A percentile compares a stretch with the other conserved stretches of the same genome.
Evolutionary conservation across 495 filamentous ascomycete species (phyloP).

Genomic region (Amphirosellinia nigrospora): DNA sequence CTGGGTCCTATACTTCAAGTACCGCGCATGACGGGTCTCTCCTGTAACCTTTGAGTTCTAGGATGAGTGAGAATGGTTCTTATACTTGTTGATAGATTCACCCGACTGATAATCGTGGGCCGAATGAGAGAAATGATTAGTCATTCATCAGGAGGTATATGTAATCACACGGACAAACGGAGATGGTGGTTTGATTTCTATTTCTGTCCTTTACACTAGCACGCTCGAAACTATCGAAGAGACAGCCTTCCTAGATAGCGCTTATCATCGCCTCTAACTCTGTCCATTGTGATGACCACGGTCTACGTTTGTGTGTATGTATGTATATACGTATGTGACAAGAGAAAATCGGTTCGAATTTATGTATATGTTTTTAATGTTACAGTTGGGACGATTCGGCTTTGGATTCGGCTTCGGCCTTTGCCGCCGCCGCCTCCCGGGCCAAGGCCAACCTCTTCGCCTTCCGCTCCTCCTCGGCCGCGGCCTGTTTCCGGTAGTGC

Average conservation of each 20-base stretch:
- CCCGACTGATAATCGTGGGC: neutral
- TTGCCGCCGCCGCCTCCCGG: neutral
- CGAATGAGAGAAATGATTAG: neutral
- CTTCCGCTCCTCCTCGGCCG: slow-evolving; percentile 54
- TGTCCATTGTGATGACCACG: neutral
- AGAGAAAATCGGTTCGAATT: neutral
- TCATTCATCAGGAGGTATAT: neutral
- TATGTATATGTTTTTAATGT: slow-evolving; percentile 15
- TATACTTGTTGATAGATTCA: neutral
- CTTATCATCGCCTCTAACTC: neutral
- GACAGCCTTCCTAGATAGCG: neutral
- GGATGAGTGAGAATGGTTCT: neutral
- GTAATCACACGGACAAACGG: neutral
- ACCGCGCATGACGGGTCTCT: neutral
- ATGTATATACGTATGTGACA: neutral
- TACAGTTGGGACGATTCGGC: slow-evolving; percentile 30
- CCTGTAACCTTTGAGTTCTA: neutral
- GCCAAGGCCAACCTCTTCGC: slow-evolving; percentile 45
- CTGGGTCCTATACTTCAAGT: too few relatives aligned
- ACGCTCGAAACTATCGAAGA: neutral
- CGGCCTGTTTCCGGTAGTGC: slow-evolving; percentile 54
- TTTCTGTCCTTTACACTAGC: neutral
- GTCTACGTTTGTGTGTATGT: slow-evolving; percentile 8
- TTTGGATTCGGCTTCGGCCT: slow-evolving; percentile 28
- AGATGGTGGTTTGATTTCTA: neutral